phyloP scores from a whole-genome alignment of 2,329 filamentous ascomycete genomes.

The Capronia epimyces region DNA sequence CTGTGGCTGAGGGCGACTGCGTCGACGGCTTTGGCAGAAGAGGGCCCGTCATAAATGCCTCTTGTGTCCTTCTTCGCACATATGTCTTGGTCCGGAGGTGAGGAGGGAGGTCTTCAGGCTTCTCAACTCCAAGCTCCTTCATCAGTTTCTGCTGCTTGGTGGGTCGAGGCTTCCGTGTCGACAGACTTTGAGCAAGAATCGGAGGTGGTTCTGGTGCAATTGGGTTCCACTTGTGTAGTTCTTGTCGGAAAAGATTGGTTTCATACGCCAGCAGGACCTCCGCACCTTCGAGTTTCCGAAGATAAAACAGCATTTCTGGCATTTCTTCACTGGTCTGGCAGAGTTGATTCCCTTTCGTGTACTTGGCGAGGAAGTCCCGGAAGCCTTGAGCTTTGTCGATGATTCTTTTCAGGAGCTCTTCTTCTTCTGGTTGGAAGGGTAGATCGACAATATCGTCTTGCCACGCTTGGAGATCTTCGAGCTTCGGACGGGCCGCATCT shows the following conservation, averaged over 20 bases:
- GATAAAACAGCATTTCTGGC: constrained; percentile 85
- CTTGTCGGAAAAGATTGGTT: constrained; percentile 96
- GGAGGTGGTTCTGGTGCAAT: constrained; percentile 82
- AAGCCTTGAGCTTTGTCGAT: constrained; percentile 80
- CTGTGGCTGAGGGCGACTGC: constrained; percentile 27
- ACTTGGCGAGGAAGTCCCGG: constrained; percentile 71
- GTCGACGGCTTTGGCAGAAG: constrained; percentile 22
- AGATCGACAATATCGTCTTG: constrained; percentile 72
- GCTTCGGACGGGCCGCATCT: constrained; percentile 88
- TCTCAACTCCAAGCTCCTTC: constrained; percentile 78
- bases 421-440: constrained; percentile 94
- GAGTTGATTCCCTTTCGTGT: constrained; percentile 64
- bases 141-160: constrained; percentile 97
- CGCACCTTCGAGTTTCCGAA: constrained; percentile 94
- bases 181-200: constrained; percentile 77
- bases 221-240: constrained; percentile 89
- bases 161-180: constrained; percentile 88
- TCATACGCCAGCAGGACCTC: constrained; percentile 87
- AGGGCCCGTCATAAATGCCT: constrained; percentile 24
- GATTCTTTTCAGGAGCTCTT: constrained; percentile 77
- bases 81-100: constrained; percentile 74
- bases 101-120: constrained; percentile 83
- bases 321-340: constrained; percentile 79
- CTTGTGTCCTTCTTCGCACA: constrained; percentile 64
- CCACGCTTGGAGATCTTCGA: constrained; percentile 82